Evolutionary conservation across 2,329 filamentous ascomycete genomes (phyloP).

Genomic region (Trichoderma sp.): DNA sequence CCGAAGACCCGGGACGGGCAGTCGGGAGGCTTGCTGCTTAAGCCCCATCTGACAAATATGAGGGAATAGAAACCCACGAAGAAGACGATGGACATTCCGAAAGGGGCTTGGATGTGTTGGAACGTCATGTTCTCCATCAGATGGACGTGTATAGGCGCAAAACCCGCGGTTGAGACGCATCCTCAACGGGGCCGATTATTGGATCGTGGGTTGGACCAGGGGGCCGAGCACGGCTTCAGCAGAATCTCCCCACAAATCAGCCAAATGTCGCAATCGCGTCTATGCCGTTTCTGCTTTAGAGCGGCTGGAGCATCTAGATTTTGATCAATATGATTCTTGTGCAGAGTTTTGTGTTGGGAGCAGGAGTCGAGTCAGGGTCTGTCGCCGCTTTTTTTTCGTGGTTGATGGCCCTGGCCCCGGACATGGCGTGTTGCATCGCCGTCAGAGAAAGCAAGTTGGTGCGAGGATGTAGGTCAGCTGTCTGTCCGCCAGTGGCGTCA

Average conservation of each 20-base stretch:
- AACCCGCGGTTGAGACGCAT: conserved; percentile 4
- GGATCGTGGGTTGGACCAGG: conserved; percentile 4
- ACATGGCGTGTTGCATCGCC: not conserved
- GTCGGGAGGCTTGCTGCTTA: conserved; percentile 1
- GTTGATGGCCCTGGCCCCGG: not conserved
- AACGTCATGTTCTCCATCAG: conserved; percentile 8
- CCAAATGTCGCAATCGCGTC: conserved; percentile 17
- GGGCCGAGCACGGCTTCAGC: not conserved
- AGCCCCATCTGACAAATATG: not conserved
- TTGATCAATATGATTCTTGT: not conserved
- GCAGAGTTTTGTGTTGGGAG: not conserved
- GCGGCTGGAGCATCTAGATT: not conserved
- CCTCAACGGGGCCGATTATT: not conserved
- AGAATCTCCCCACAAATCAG: conserved; percentile 10
- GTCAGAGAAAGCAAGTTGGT: not conserved
- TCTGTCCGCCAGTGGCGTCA: not conserved
- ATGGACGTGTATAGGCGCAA: not conserved
- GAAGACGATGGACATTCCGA: not conserved
- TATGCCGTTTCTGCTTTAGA: conserved; percentile 13
- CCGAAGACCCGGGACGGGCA: conserved; percentile 7
- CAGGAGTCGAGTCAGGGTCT: not conserved
- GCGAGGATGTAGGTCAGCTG: not conserved
- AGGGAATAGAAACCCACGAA: conserved; percentile 4
- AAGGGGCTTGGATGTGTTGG: not conserved
- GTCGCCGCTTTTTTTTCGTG: not conserved